Percentiles rank a stretch among this genome's conserved stretches.
Evolutionary conservation across 208 protist genomes (phyloP).

Genomic region (Leishmania lainsoni): DNA sequence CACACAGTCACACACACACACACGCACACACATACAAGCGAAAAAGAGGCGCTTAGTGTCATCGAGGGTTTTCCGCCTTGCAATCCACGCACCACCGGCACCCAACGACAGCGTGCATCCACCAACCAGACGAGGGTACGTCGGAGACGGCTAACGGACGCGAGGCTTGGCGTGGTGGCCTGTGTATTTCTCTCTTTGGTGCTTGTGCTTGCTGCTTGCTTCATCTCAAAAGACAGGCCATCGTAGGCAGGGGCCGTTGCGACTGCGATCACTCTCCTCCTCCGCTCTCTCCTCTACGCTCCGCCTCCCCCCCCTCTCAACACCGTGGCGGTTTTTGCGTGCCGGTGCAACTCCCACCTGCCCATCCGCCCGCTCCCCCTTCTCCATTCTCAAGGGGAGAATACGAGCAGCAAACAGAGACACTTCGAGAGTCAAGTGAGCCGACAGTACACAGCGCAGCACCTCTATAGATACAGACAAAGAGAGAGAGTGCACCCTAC

Average conservation of each 20-base stretch:
- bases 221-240: neutral
- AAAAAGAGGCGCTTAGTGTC: too few relatives aligned
- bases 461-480: neutral
- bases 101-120: too few relatives aligned
- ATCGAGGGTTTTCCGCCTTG: too few relatives aligned
- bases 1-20: neutral
- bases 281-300: neutral
- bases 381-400: too few relatives aligned
- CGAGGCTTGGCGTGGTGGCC: too few relatives aligned
- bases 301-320: neutral
- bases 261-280: neutral
- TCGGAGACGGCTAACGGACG: too few relatives aligned
- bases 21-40: neutral
- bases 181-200: too few relatives aligned
- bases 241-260: neutral
- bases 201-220: too few relatives aligned
- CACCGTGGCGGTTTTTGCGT: neutral
- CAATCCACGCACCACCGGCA: too few relatives aligned
- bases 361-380: neutral
- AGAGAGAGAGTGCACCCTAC: neutral
- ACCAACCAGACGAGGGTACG: too few relatives aligned
- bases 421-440: neutral
- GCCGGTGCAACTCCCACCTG: neutral
- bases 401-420: neutral
- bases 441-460: neutral